Evolutionary conservation across 1,139 yeast species (phyloP), one percentile per base, ranked within the genome.

Genomic region (Geotrichum carabidarum): DNA sequence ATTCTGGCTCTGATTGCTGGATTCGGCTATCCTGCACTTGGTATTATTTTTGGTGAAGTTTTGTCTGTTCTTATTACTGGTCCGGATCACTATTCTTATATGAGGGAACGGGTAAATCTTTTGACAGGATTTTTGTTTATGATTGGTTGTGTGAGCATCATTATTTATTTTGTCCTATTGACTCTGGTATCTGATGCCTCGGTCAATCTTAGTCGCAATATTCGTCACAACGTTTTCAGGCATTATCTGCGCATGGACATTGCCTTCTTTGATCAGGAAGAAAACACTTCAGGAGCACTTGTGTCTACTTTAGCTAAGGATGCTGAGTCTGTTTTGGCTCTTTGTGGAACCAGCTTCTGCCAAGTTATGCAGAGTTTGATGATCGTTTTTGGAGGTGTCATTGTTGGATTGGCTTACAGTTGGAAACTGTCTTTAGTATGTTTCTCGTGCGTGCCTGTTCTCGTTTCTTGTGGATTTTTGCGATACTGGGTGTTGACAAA

Each of bases 321-420:
- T 68, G 91, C 95, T 1, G 90, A 86, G 65, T 81, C 87, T 43
- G 91, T 90, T 31, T 82, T 87, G 57, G 90, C 90, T 63, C 78
- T 89, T 43, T 86, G 94, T 45, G 97, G 93, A 67, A 95, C 96
- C 31, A 83, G 86, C 48, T 78, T 94, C 56, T 88, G 95, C 14
- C 74, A 86, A 4, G 80, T 89, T 52, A 79, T 86, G 59, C 95
- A 95, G 15, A 75, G 80, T 17, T 80, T 86, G 2, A 89, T 94
- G 43, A 75, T 82, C 30, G 78, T 90, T 1, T 82, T 72, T 45
- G 76, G 73, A 80, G 91, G 94, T 82, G 93, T 82, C 80, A 65
- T 78, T 76, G 64, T 86, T 80, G 56, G 88, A 82, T 53, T 81
- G 83, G 75, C 83, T 76, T 68, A 76, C 82, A 65, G 84, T 84